Evolutionary conservation across 208 protist genomes (phyloP).

Genomic region (Crithidia expoeki): DNA sequence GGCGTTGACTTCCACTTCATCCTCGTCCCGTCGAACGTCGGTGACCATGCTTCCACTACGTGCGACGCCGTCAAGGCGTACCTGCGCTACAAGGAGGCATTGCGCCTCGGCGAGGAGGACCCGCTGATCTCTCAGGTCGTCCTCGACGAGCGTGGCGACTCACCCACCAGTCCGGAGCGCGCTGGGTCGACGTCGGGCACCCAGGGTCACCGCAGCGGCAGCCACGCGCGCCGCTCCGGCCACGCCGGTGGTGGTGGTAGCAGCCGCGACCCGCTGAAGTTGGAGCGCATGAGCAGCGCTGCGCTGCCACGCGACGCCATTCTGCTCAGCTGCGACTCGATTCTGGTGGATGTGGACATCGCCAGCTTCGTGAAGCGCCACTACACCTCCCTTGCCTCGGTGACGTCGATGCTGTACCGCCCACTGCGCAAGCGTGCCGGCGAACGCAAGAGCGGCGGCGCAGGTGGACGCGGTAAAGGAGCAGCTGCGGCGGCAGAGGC

Average conservation of each 20-base stretch:
- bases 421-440: constrained; percentile 37
- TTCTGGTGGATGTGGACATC: constrained; percentile 77
- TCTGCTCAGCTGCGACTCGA: constrained; percentile 80
- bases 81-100: constrained; percentile 68
- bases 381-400: constrained; percentile 74
- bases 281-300: constrained; percentile 43
- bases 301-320: constrained; percentile 67
- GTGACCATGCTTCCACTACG: constrained; percentile 63
- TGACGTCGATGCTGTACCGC: constrained; percentile 70
- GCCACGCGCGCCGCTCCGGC: constrained; percentile 4
- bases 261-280: constrained; percentile 42
- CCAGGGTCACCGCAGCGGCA: neutral
- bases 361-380: constrained; percentile 74
- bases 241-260: neutral
- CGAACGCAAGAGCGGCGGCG: constrained; percentile 10
- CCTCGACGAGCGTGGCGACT: constrained; percentile 18
- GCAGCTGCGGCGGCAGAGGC: constrained; percentile 14
- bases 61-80: constrained; percentile 80
- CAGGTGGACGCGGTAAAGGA: constrained; percentile 17
- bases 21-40: constrained; percentile 52
- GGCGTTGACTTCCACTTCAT: constrained; percentile 74
- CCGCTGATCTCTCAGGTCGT: constrained; percentile 3
- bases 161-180: neutral
- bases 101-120: constrained; percentile 48
- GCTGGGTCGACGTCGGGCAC: constrained; percentile 8